These are phyloP conservation scores for Macrotyloma uniflorum DNA, from an alignment of 306 rosid species.

Conservation along the genomic window DNA sequence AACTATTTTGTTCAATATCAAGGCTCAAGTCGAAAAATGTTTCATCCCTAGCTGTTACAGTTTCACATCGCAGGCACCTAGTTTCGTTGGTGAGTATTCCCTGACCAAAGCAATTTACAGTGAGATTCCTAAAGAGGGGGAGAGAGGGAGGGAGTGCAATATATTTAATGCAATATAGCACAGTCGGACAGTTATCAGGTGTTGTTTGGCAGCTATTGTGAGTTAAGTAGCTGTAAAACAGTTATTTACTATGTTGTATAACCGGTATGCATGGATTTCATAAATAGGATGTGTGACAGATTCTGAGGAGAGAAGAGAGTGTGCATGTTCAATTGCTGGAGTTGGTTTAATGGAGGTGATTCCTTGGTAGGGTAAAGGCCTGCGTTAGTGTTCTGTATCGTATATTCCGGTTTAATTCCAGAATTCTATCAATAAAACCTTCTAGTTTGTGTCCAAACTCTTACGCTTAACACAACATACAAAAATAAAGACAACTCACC, in stretches of 20 bases:
- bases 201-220: neutral
- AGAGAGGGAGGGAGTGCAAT: neutral
- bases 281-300: neutral
- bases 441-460: neutral
- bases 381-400: neutral
- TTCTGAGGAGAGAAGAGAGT: neutral
- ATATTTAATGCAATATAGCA: neutral
- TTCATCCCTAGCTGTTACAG: slow-evolving; percentile 95
- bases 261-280: neutral
- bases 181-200: neutral
- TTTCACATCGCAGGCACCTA: slow-evolving; percentile 87
- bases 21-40: slow-evolving; percentile 95
- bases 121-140: slow-evolving; percentile 32
- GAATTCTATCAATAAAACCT: neutral
- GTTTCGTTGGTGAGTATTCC: slow-evolving; percentile 95
- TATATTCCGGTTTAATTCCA: neutral
- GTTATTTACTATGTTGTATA: neutral
- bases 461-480: neutral
- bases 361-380: neutral
- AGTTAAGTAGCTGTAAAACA: neutral
- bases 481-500: slow-evolving; percentile 51
- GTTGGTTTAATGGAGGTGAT: neutral
- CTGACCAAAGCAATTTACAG: slow-evolving; percentile 51
- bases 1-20: slow-evolving; percentile 95
- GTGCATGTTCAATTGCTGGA: neutral